Base-by-base conservation (phyloP, 164 flowering plant genomes). In the Vitis labrusca region DNA sequence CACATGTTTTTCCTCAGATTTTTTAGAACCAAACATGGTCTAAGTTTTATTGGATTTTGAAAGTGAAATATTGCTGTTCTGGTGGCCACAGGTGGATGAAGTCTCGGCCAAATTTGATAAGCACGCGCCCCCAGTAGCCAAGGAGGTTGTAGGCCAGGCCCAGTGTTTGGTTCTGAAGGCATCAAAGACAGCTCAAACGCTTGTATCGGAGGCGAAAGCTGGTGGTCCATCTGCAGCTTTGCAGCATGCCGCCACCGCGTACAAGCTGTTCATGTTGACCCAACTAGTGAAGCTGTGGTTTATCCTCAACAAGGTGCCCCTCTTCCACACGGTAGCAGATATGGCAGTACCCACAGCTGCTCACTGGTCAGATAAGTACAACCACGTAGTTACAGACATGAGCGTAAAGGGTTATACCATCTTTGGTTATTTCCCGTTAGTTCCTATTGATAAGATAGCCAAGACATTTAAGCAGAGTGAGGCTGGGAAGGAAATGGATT, bases 381-480 rank as follows among this genome's bases (percentile, higher is more conserved):
- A 92, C 73, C 44, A 68, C 5, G 7, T 68, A 12, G 79, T 89
- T 0, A 30, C 48, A 11, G 75, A 74, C 51, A 12, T 84, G 78
- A 56, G 50, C 6, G 51, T 56, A 52, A 88, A 80, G 76, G 91
- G 93, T 16, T 85, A 77, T 27, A 13, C 74, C 10, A 66, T 80
- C 2, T 74, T 85, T 54, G 62, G 82, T 55, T 84, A 83, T 71
- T 66, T 87, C 3, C 97, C 97, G 0, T 58, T 79, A 16, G 78
- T 91, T 65, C 97, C 97, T 1, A 59, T 83, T 9, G 88, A 85
- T 15, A 81, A 82, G 19, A 78, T 91, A 9, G 70, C 77, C 2
- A 78, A 79, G 78, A 82, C 86, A 11, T 81, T 78, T 61, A 82
- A 82, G 72, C 76, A 78, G 66, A 70, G 63, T 19, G 80, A 76